A percentile compares a stretch with the other conserved stretches of the same genome.
Evolutionary conservation across 371 early-diverging fungal genomes (phyloP).

Genomic region (Zychaea mexicana): DNA sequence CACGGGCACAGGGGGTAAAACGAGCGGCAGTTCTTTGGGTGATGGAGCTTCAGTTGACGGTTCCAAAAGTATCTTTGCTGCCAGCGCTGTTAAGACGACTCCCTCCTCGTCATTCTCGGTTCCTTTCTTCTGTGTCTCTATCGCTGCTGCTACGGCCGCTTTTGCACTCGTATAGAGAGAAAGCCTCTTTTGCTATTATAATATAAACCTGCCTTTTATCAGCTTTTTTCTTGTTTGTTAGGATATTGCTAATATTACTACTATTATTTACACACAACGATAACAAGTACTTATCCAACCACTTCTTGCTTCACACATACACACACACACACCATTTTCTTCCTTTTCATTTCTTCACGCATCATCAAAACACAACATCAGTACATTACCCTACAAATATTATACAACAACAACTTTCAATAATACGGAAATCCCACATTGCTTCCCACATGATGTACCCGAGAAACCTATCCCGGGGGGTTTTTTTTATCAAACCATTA

Average conservation of each 20-base stretch:
- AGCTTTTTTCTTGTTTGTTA: not conserved
- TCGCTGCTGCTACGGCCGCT: not conserved
- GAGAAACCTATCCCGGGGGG: too few relatives aligned
- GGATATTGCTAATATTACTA: not conserved
- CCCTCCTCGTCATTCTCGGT: not conserved
- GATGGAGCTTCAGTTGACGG: not conserved
- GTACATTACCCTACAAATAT: too few relatives aligned
- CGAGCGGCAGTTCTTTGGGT: not conserved
- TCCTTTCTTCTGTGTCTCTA: not conserved
- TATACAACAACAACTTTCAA: too few relatives aligned
- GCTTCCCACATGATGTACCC: too few relatives aligned
- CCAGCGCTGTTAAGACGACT: not conserved
- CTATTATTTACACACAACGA: not conserved
- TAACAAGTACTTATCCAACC: not conserved
- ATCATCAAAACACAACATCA: too few relatives aligned
- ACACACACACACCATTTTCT: too few relatives aligned
- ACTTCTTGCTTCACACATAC: too few relatives aligned
- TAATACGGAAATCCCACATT: too few relatives aligned
- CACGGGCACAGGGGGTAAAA: slow-evolving; percentile 3
- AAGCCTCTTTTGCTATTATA: not conserved
- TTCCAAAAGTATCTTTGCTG: slow-evolving; percentile 5
- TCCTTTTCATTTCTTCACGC: too few relatives aligned
- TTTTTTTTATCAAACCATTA: too few relatives aligned
- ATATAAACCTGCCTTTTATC: not conserved
- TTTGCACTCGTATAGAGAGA: not conserved